Percentiles rank a stretch among this genome's conserved stretches.
These are phyloP conservation scores for Monascus purpureus DNA, from an alignment of 495 filamentous ascomycete species.

Conservation along the genomic window DNA sequence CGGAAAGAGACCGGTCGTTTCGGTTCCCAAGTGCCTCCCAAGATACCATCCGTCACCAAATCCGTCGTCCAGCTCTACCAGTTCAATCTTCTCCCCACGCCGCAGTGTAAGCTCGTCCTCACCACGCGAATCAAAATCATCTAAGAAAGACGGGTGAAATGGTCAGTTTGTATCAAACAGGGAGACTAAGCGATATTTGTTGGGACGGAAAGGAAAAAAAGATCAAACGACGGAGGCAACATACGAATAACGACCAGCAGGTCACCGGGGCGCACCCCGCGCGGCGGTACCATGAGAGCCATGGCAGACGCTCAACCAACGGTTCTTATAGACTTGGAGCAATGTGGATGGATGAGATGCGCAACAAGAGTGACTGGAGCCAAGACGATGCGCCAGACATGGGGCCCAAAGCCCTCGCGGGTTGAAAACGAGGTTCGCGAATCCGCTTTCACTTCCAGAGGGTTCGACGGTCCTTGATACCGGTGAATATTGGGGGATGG, in stretches of 20 bases:
- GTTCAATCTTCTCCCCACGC: conserved; percentile 79
- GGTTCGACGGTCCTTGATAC: too few species aligned
- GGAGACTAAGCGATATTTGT: conserved; percentile 6
- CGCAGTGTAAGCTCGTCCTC: conserved; percentile 81
- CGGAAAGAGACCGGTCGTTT: conserved; percentile 73
- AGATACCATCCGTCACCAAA: conserved; percentile 98
- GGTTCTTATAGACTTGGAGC: not conserved
- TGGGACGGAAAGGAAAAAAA: conserved; percentile 1
- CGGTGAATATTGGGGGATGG: conserved; percentile 8
- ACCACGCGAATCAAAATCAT: conserved; percentile 83
- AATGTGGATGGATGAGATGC: conserved; percentile 1
- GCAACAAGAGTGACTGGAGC: conserved; percentile 2
- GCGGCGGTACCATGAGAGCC: conserved; percentile 24
- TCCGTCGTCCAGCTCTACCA: conserved; percentile 91
- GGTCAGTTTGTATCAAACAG: not conserved
- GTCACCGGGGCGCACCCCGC: conserved; percentile 46
- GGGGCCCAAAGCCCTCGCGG: conserved; percentile 16
- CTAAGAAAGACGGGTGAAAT: too few species aligned
- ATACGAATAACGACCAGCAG: conserved; percentile 66
- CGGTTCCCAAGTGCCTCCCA: conserved; percentile 63
- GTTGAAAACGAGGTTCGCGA: conserved; percentile 3
- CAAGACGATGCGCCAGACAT: conserved; percentile 14
- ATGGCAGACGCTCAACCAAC: conserved; percentile 9
- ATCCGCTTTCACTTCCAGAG: too few species aligned
- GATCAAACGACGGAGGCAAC: conserved; percentile 19